Evolutionary conservation across 75 land plant species (phyloP).

Genomic region (Pseudotsuga menziesii): DNA sequence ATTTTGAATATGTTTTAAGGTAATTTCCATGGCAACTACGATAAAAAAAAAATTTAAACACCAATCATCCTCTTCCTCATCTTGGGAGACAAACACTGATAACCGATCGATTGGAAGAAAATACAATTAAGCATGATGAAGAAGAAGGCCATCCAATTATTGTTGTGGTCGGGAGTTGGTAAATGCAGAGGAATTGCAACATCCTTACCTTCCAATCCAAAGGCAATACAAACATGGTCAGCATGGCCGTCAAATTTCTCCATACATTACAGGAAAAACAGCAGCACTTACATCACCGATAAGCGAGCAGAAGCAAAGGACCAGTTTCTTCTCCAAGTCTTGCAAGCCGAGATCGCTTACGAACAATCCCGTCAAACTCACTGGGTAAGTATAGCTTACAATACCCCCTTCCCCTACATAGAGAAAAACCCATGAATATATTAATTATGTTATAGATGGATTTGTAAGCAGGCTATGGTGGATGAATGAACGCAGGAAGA

Average conservation of each 20-base stretch:
- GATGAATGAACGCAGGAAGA: neutral
- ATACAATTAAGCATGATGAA: too few relatives aligned
- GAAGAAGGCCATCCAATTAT: too few relatives aligned
- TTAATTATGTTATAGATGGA: neutral
- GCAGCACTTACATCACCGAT: neutral
- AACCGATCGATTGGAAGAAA: too few relatives aligned
- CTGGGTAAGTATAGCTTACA: neutral
- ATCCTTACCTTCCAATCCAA: neutral
- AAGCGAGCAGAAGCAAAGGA: neutral
- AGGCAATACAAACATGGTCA: neutral
- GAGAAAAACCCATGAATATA: neutral
- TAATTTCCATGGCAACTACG: too few relatives aligned
- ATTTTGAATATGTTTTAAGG: too few relatives aligned
- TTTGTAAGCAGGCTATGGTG: neutral
- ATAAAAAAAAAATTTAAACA: too few relatives aligned
- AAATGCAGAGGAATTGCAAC: neutral
- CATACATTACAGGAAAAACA: neutral
- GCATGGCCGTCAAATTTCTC: neutral
- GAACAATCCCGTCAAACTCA: neutral
- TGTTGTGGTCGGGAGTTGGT: neutral
- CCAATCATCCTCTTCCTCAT: too few relatives aligned
- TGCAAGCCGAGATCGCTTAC: conserved; percentile 3
- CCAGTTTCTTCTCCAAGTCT: neutral
- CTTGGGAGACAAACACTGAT: too few relatives aligned
- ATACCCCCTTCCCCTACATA: neutral